phyloP scores from a whole-genome alignment of 2,329 filamentous ascomycete genomes.

The Botryotinia calthae region DNA sequence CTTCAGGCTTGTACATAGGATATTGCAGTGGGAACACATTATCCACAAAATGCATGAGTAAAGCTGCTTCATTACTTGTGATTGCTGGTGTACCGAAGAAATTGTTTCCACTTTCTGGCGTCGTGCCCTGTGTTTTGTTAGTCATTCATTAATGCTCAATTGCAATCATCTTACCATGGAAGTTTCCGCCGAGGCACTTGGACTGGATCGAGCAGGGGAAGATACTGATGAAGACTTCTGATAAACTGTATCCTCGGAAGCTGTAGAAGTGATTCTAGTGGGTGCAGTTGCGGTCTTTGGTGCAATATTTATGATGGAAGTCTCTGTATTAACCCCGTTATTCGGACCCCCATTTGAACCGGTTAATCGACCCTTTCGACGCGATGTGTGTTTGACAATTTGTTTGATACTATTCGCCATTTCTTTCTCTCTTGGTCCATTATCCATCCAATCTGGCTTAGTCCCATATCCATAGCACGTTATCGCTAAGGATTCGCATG shows the following conservation, averaged over 20 bases:
- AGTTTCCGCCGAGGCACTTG: neutral
- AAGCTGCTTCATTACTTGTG: constrained; percentile 44
- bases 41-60: constrained; percentile 60
- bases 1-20: constrained; percentile 58
- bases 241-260: neutral
- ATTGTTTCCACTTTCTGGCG: neutral
- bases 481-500: constrained; percentile 53
- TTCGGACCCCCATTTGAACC: constrained; percentile 7
- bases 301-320: constrained; percentile 9
- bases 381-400: constrained; percentile 56
- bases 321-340: constrained; percentile 15
- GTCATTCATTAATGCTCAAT: neutral
- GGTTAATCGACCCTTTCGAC: constrained; percentile 38
- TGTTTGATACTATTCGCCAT: constrained; percentile 54
- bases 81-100: constrained; percentile 14
- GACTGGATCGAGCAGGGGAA: neutral
- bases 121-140: neutral
- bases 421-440: constrained; percentile 43
- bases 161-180: constrained; percentile 2
- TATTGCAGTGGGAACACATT: constrained; percentile 61
- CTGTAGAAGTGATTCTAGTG: neutral
- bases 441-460: constrained; percentile 35
- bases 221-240: neutral
- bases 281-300: neutral
- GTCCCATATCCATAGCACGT: constrained; percentile 52